These are phyloP conservation scores for Alternaria novae-zelandiae DNA, from an alignment of 2,329 filamentous ascomycete genomes.

Conservation along the genomic window DNA sequence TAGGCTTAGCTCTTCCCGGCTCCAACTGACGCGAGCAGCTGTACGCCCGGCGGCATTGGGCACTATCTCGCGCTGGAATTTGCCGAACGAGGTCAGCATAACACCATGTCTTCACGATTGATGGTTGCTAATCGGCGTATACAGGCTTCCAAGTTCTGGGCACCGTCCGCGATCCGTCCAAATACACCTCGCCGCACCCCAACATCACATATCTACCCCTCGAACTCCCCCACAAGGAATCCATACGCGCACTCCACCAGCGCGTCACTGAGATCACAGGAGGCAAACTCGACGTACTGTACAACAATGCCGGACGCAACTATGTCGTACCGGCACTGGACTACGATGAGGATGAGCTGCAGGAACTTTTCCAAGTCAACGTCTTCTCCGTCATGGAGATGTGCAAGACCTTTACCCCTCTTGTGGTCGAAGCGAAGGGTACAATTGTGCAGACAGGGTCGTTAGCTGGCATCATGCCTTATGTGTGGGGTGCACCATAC, in stretches of 20 bases:
- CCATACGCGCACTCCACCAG: conserved; percentile 55
- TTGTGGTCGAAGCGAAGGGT: conserved; percentile 56
- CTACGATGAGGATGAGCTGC: conserved; percentile 49
- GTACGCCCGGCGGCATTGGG: conserved; percentile 64
- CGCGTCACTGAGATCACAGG: conserved; percentile 56
- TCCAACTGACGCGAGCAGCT: conserved; percentile 41
- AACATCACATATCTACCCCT: conserved; percentile 63
- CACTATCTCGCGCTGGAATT: conserved; percentile 65
- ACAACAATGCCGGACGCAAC: conserved; percentile 65
- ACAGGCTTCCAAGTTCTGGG: conserved; percentile 63
- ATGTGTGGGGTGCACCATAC: conserved; percentile 53
- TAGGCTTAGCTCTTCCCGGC: neutral
- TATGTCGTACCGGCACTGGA: conserved; percentile 66
- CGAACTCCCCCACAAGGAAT: conserved; percentile 59
- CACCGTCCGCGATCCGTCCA: conserved; percentile 60
- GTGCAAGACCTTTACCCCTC: conserved; percentile 62
- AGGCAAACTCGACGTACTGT: conserved; percentile 61
- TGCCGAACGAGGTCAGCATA: conserved; percentile 49
- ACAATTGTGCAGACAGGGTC: conserved; percentile 56
- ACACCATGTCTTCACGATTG: neutral
- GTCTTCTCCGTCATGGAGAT: conserved; percentile 65
- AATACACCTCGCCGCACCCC: conserved; percentile 56
- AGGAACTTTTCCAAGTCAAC: conserved; percentile 52
- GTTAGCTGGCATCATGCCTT: conserved; percentile 51
- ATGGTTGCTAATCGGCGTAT: neutral